Evolutionary conservation across 2,329 filamentous ascomycete genomes (phyloP).

Genomic region (Sclerotinia sclerotiorum): DNA sequence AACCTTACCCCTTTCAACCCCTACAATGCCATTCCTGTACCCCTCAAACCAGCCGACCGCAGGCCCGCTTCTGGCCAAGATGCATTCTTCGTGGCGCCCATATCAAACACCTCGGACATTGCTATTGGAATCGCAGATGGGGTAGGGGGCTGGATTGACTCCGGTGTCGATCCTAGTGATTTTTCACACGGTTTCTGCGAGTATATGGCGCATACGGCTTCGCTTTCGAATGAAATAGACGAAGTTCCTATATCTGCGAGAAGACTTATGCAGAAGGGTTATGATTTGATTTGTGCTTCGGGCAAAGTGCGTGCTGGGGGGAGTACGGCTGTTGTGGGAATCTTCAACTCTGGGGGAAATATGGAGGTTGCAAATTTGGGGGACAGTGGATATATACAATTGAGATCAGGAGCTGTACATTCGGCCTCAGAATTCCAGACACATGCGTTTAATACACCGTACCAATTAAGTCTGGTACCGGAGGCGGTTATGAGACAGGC

Average conservation of each 20-base stretch:
- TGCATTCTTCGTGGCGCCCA: constrained; percentile 85
- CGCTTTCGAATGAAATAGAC: constrained; percentile 36
- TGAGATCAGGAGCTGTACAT: constrained; percentile 83
- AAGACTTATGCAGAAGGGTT: constrained; percentile 77
- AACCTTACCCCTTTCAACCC: constrained; percentile 72
- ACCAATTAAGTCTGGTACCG: constrained; percentile 87
- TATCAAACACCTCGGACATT: constrained; percentile 65
- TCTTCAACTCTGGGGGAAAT: constrained; percentile 69
- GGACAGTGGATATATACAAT: constrained; percentile 88
- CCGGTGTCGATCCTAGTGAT: constrained; percentile 88
- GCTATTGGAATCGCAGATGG: constrained; percentile 92
- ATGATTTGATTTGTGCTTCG: constrained; percentile 78
- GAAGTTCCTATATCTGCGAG: constrained; percentile 56
- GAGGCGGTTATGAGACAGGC: constrained; percentile 75
- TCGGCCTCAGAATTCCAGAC: constrained; percentile 83
- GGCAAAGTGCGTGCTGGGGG: constrained; percentile 75
- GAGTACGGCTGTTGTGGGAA: constrained; percentile 86
- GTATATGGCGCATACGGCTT: constrained; percentile 80
- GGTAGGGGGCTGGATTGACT: constrained; percentile 92
- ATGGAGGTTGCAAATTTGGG: constrained; percentile 92
- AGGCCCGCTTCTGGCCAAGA: constrained; percentile 86
- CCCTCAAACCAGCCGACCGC: constrained; percentile 55
- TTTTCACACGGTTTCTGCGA: constrained; percentile 93
- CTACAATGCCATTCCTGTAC: constrained; percentile 55
- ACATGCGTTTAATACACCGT: constrained; percentile 97